Evolutionary conservation across 352 stramenopile genomes (phyloP).

Genomic region (Globisporangium orthogonon): DNA sequence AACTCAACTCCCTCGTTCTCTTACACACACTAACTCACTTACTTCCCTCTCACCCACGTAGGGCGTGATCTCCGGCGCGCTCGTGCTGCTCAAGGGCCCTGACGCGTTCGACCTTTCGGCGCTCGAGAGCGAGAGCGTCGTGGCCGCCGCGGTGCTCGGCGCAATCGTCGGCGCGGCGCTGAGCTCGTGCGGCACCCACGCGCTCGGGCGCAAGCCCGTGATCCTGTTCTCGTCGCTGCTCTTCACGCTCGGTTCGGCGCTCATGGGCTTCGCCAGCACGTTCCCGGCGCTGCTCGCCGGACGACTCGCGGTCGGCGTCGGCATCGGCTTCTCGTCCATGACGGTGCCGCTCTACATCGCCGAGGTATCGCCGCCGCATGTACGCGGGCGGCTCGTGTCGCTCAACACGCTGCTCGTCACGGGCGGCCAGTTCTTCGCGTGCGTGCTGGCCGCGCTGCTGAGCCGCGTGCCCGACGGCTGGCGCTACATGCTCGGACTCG

Average conservation of each 20-base stretch:
- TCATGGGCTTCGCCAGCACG: conserved; percentile 50
- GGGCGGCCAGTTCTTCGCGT: conserved; percentile 75
- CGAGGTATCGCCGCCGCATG: conserved; percentile 57
- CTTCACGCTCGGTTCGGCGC: conserved; percentile 48
- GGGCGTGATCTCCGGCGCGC: conserved; percentile 70
- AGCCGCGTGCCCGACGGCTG: conserved; percentile 49
- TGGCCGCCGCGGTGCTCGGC: conserved; percentile 67
- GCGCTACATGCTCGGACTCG: conserved; percentile 79
- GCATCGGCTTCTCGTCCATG: conserved; percentile 69
- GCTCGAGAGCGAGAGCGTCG: conserved; percentile 58
- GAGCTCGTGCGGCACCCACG: conserved; percentile 53
- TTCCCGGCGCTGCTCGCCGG: conserved; percentile 50
- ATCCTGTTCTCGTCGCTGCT: conserved; percentile 60
- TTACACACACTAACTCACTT: background rate
- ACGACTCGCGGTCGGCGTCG: conserved; percentile 53
- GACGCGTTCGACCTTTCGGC: conserved; percentile 48
- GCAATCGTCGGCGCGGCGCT: conserved; percentile 56
- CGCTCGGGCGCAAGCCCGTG: conserved; percentile 46
- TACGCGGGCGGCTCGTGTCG: conserved; percentile 64
- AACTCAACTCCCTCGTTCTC: background rate
- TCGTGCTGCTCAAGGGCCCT: conserved; percentile 65
- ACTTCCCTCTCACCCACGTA: conserved; percentile 1
- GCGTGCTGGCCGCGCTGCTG: conserved; percentile 48
- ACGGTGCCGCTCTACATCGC: conserved; percentile 77
- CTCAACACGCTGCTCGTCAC: conserved; percentile 73